phyloP scores from a whole-genome alignment of 139 green algal species.

The Chlamydomonas schloesseri region DNA sequence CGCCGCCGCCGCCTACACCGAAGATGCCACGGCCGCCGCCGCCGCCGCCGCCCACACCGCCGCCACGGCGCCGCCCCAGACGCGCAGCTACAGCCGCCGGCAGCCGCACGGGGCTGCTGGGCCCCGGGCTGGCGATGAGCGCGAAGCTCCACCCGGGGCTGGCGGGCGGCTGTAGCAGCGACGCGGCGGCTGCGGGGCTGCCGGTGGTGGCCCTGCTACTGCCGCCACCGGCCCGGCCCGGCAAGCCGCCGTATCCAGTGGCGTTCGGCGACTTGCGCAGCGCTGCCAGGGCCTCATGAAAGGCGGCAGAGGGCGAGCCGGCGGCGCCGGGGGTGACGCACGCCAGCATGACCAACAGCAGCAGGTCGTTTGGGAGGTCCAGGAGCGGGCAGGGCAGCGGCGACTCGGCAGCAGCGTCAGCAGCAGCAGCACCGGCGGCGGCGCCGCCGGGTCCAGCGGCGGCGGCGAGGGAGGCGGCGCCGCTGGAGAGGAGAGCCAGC shows the following conservation, averaged over 20 bases:
- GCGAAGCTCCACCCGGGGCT: conserved; percentile 40
- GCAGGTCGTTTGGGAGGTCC: conserved; percentile 38
- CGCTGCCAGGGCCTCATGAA: no score
- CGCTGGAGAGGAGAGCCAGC: no score
- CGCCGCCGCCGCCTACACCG: neutral
- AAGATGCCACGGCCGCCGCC: neutral
- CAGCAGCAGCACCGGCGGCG: neutral
- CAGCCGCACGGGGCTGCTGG: neutral
- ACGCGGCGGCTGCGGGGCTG: neutral
- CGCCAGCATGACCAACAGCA: conserved; percentile 14
- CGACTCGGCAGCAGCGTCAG: neutral
- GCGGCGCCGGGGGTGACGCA: neutral
- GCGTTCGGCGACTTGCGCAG: no score
- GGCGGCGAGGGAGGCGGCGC: neutral
- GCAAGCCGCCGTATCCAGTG: no score
- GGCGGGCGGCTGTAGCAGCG: neutral
- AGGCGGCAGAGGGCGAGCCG: no score
- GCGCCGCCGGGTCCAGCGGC: neutral
- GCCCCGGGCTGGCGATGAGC: conserved; percentile 13
- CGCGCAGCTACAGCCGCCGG: neutral
- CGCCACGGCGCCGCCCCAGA: neutral
- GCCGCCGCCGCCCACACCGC: neutral
- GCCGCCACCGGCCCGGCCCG: no score
- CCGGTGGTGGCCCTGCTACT: no score
- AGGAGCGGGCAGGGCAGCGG: conserved; percentile 3